Evolutionary conservation across 495 filamentous ascomycete species (phyloP).

Genomic region (Penicillium lividum): DNA sequence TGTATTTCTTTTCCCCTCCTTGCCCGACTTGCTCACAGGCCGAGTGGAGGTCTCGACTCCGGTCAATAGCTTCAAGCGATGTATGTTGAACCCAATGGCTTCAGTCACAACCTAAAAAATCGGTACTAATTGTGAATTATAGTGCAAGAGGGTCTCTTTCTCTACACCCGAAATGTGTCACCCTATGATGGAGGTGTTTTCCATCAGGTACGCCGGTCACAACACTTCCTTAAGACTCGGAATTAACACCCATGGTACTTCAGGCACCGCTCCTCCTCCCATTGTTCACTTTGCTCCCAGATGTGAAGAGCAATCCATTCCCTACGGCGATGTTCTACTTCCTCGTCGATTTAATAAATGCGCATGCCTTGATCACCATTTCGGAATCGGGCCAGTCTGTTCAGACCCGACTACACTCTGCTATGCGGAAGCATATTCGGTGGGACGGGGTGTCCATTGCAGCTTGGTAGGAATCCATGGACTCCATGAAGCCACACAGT

Average conservation of each 20-base stretch:
- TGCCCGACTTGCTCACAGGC: slow-evolving; percentile 83
- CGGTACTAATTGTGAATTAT: slow-evolving; percentile 5
- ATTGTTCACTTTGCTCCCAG: slow-evolving; percentile 83
- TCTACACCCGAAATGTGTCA: slow-evolving; percentile 94
- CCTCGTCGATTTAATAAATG: slow-evolving; percentile 77
- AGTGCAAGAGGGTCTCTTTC: slow-evolving; percentile 96
- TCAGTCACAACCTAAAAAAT: slow-evolving; percentile 1
- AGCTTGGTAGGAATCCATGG: slow-evolving; percentile 60
- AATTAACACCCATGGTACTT: slow-evolving; percentile 9
- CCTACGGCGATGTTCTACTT: slow-evolving; percentile 81
- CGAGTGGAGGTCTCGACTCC: slow-evolving; percentile 97
- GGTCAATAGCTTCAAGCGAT: slow-evolving; percentile 95
- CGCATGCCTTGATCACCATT: slow-evolving; percentile 78
- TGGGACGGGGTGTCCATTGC: slow-evolving; percentile 78
- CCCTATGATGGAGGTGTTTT: slow-evolving; percentile 98
- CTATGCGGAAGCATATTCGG: slow-evolving; percentile 71
- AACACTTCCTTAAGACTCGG: slow-evolving; percentile 3
- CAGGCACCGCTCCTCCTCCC: slow-evolving; percentile 88
- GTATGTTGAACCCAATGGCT: slow-evolving; percentile 50
- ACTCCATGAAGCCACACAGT: neutral
- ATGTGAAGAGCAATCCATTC: slow-evolving; percentile 60
- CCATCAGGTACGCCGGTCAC: slow-evolving; percentile 66
- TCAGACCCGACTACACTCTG: slow-evolving; percentile 70
- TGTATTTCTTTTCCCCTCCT: slow-evolving; percentile 75
- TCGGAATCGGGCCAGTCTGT: slow-evolving; percentile 79